phyloP scores from a whole-genome alignment of 2,329 filamentous ascomycete species.

The Cordyceps militaris region DNA sequence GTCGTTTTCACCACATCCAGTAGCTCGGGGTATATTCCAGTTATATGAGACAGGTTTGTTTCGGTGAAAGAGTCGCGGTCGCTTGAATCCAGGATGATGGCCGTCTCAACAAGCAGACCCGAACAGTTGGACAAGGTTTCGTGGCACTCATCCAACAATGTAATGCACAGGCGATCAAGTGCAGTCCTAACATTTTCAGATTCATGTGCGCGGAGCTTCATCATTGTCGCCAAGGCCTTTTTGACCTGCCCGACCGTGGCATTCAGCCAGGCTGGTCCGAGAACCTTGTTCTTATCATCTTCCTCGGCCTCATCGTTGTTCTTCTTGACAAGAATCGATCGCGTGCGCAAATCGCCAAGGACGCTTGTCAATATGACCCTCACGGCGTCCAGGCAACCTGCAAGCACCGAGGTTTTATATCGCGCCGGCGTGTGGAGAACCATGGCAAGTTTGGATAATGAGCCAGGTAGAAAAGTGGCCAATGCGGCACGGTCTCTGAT shows the following conservation, averaged over 20 bases:
- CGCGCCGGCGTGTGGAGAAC: slow-evolving; percentile 62
- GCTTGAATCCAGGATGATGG: slow-evolving; percentile 60
- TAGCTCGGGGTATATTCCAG: slow-evolving; percentile 55
- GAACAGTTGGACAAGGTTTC: slow-evolving; percentile 62
- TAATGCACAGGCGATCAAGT: slow-evolving; percentile 64
- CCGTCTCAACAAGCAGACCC: slow-evolving; percentile 70
- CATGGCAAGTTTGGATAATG: slow-evolving; percentile 73
- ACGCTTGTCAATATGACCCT: slow-evolving; percentile 46
- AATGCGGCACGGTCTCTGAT: slow-evolving; percentile 68
- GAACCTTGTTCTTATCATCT: slow-evolving; percentile 26
- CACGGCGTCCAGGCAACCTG: slow-evolving; percentile 53
- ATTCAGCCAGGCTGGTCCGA: slow-evolving; percentile 61
- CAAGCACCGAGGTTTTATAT: slow-evolving; percentile 52
- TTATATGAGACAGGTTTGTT: slow-evolving; percentile 53
- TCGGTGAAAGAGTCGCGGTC: slow-evolving; percentile 32
- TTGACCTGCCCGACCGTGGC: slow-evolving; percentile 78
- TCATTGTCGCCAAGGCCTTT: slow-evolving; percentile 68
- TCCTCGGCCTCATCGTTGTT: slow-evolving; percentile 20
- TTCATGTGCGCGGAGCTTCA: slow-evolving; percentile 67
- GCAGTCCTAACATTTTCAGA: slow-evolving; percentile 60
- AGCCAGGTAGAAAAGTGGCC: slow-evolving; percentile 81
- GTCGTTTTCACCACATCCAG: slow-evolving; percentile 59
- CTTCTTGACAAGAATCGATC: slow-evolving; percentile 35
- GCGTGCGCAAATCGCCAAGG: slow-evolving; percentile 50
- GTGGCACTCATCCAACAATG: slow-evolving; percentile 71